Percentiles rank a stretch among this genome's conserved stretches.
These are phyloP conservation scores for Hericium coralloides DNA, from an alignment of 768 basidiomycete species.

Conservation along the genomic window DNA sequence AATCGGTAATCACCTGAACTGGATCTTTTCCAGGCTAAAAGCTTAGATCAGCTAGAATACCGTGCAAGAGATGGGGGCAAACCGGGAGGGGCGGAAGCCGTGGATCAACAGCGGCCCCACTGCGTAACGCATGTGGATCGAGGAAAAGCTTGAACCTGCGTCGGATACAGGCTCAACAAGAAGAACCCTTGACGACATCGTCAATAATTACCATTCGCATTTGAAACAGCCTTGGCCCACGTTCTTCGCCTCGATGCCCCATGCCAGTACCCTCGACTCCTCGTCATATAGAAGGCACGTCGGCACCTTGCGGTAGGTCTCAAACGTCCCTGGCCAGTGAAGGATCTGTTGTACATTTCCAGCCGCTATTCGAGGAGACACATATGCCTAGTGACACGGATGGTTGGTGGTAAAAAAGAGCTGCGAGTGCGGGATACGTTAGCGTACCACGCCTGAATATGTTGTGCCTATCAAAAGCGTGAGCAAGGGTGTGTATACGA, in stretches of 20 bases:
- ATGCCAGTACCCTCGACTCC: conserved; percentile 62
- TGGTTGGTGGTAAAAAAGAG: neutral
- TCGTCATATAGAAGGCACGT: conserved; percentile 82
- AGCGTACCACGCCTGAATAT: conserved; percentile 79
- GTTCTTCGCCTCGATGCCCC: conserved; percentile 86
- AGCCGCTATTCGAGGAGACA: conserved; percentile 72
- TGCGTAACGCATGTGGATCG: conserved; percentile 72
- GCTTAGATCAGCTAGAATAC: neutral
- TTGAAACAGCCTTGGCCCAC: conserved; percentile 52
- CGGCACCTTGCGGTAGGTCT: conserved; percentile 77
- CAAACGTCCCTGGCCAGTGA: conserved; percentile 77
- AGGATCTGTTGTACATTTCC: conserved; percentile 81
- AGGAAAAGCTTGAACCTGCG: conserved; percentile 84
- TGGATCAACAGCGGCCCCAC: conserved; percentile 61
- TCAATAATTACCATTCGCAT: conserved; percentile 39
- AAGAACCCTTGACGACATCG: neutral
- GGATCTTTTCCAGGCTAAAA: conserved; percentile 63
- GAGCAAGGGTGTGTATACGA: neutral
- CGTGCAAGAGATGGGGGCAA: conserved; percentile 18
- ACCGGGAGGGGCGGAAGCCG: conserved; percentile 79
- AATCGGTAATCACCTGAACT: conserved; percentile 76
- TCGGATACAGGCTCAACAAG: neutral
- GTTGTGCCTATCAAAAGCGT: conserved; percentile 53
- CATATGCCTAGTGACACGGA: conserved; percentile 53
- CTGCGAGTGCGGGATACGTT: neutral